Evolutionary conservation across 768 basidiomycete species (phyloP), one percentile per base, ranked within the genome.

Genomic region (Podaxis sp.): DNA sequence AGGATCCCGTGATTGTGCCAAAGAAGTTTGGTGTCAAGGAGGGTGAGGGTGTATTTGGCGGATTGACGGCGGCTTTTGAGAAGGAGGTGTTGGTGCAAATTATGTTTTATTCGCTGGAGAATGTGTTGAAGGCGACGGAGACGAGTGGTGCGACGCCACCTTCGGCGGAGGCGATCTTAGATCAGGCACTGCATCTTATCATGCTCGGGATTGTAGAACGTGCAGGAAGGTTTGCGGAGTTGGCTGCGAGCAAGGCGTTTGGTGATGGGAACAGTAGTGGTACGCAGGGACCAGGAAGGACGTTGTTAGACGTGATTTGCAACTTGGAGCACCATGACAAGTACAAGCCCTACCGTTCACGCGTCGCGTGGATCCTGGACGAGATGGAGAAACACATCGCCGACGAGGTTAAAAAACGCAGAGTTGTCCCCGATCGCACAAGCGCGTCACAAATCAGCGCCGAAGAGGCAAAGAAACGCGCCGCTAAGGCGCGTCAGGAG

Each of bases 131-230:
- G 11, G 74, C 87, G 66, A 90, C 89, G 2, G 86, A 90, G 15
- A 74, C 80, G 15, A 75, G 81, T 19, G 52, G 57, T 22, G 75
- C 83, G 26, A 77, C 88, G 0, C 90, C 91, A 0, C 84, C 90
- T 5, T 92, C 90, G 0, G 87, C 89, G 1, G 96, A 99, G 69
- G 92, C 92, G 3, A 90, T 98, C 62, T 80, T 98, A n/a, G 96
- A 98, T 72, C 91, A 95, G 66, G 86, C 86, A 0, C 77, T 98
- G 17, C 92, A 96, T 72, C 85, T 99, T 40, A 76, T 89, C 59
- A 94, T 95, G 89, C 78, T 96, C 17, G 92, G 88, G 2, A 73
- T 95, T 13, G 84, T 91, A n/a, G 89, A 95, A 67, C 82, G 87
- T 4, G 80, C 84, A 0, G 75, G 76, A 4, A 74, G 77, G 4